Percentiles rank a stretch among this genome's conserved stretches.
Evolutionary conservation across 805 yeast genomes (phyloP).

Genomic region (Sungouiella thailandica): DNA sequence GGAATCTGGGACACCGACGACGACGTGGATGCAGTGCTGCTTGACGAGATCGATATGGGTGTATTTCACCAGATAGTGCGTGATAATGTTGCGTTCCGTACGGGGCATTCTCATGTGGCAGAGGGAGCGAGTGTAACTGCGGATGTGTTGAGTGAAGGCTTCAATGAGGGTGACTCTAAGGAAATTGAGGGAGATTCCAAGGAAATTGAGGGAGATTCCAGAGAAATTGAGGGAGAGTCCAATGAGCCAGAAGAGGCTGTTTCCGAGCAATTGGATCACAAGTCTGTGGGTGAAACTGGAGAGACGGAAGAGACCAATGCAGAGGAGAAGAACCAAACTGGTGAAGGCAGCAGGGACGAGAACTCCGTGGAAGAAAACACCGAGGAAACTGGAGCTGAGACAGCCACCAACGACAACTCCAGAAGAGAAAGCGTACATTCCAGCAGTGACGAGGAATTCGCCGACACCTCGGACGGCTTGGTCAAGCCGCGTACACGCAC

Average conservation of each 20-base stretch:
- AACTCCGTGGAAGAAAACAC: neutral
- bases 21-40: slow-evolving; percentile 21
- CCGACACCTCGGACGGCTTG: slow-evolving; percentile 12
- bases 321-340: slow-evolving; percentile 1
- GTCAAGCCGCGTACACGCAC: slow-evolving; percentile 23
- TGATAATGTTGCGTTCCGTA: slow-evolving; percentile 13
- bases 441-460: slow-evolving; percentile 13
- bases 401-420: neutral
- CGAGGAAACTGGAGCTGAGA: neutral
- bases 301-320: neutral
- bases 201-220: too few species aligned
- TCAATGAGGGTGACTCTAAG: too few species aligned
- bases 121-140: neutral
- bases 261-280: neutral
- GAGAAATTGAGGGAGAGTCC: too few species aligned
- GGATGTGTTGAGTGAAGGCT: neutral
- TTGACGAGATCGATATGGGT: slow-evolving; percentile 12
- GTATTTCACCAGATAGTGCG: slow-evolving; percentile 8
- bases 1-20: slow-evolving; percentile 68
- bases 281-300: neutral
- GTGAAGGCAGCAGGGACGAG: neutral
- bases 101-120: neutral
- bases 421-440: slow-evolving; percentile 2
- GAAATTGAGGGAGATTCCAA: too few species aligned
- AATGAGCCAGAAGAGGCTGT: neutral